These are phyloP conservation scores for Hyaloscypha variabilis DNA, from an alignment of 495 filamentous ascomycete species.

Conservation along the genomic window DNA sequence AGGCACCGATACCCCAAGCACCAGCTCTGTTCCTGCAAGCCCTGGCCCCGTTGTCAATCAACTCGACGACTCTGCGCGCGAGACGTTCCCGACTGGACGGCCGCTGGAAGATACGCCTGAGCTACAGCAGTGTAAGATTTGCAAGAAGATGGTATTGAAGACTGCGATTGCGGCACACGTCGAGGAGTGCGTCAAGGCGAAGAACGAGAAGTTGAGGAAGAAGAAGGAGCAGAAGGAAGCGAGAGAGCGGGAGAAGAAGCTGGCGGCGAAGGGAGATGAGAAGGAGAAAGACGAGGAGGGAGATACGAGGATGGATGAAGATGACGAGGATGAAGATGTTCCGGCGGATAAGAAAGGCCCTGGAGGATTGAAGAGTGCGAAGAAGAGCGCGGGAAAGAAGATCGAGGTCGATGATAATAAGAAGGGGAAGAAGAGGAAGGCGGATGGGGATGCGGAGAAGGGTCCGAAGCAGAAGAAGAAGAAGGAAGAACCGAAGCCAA, in stretches of 20 bases:
- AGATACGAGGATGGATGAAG: slow-evolving; percentile 73
- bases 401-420: slow-evolving; percentile 62
- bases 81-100: slow-evolving; percentile 72
- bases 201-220: slow-evolving; percentile 72
- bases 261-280: slow-evolving; percentile 59
- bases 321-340: slow-evolving; percentile 72
- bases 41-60: slow-evolving; percentile 66
- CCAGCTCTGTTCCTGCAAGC: slow-evolving; percentile 41
- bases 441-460: slow-evolving; percentile 68
- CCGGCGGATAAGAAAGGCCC: slow-evolving; percentile 40
- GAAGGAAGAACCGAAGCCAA: slow-evolving; percentile 93
- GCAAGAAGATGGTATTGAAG: slow-evolving; percentile 73
- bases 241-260: slow-evolving; percentile 52
- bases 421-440: slow-evolving; percentile 93
- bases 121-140: slow-evolving; percentile 76
- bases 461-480: slow-evolving; percentile 88
- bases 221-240: slow-evolving; percentile 77
- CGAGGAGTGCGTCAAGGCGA: slow-evolving; percentile 69
- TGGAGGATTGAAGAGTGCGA: slow-evolving; percentile 59
- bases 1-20: slow-evolving; percentile 36
- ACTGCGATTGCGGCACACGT: slow-evolving; percentile 65
- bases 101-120: slow-evolving; percentile 72
- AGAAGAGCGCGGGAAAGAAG: slow-evolving; percentile 73
- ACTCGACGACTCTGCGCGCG: slow-evolving; percentile 66
- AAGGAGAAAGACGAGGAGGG: slow-evolving; percentile 56